These are phyloP conservation scores for Eucalyptus pauciflora DNA, from an alignment of 345 rosid genomes.

Conservation along the genomic window DNA sequence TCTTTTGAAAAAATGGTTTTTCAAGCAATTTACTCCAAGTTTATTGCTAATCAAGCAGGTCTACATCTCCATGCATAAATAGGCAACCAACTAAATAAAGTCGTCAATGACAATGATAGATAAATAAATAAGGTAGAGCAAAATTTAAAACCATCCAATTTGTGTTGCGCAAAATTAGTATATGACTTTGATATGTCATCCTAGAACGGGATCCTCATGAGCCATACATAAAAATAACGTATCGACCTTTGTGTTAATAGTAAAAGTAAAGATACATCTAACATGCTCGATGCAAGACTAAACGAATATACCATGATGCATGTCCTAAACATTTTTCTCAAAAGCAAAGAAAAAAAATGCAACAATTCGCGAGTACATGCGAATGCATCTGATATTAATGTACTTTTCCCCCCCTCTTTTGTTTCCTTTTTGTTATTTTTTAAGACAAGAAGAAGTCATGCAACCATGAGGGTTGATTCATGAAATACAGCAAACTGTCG, in stretches of 20 bases:
- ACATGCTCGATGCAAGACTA: background rate
- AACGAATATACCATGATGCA: background rate
- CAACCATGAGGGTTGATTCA: background rate
- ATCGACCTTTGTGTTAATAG: background rate
- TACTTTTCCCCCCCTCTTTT: background rate
- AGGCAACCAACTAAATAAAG: background rate
- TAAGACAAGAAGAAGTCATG: background rate
- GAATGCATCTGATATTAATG: background rate
- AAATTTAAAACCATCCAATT: background rate
- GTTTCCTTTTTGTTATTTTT: background rate
- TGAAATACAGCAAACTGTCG: background rate
- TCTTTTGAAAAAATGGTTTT: background rate
- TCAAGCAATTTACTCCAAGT: background rate
- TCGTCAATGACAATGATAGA: background rate
- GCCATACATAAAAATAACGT: background rate
- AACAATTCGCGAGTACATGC: background rate
- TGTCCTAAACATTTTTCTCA: background rate
- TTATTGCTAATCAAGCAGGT: background rate
- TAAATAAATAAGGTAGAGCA: background rate
- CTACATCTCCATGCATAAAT: background rate
- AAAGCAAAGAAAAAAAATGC: background rate
- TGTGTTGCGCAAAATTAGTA: background rate
- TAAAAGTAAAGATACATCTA: background rate
- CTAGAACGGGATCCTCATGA: background rate
- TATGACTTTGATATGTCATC: background rate